Evolutionary conservation across 2,329 filamentous ascomycete species (phyloP), one percentile per base, ranked within the genome.

Genomic region (Aspergillus awamori): DNA sequence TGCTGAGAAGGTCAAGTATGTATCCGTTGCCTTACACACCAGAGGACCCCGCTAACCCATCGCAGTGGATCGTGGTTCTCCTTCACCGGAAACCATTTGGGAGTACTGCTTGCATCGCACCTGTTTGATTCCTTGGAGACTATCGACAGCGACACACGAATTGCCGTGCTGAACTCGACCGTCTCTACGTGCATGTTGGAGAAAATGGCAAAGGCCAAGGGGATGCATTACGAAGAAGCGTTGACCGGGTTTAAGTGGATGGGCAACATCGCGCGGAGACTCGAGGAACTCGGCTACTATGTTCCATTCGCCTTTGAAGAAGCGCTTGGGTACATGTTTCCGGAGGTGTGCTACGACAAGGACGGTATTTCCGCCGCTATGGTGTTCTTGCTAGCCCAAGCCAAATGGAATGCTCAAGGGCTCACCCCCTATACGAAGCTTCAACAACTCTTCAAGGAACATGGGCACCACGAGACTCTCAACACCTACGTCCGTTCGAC

Each of bases 171-270:
- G 1, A 84, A 83, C n/a, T 86, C 85, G 2, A 85, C 87, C 0
- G 87, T 89, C 2, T 88, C 86, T 2, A 87, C 84, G 0, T 80
- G 83, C n/a, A 88, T 89, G 85, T 79, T 89, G 1, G 77, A 80
- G 10, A 80, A 80, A 26, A 83, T 88, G 76, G 85, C 85, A 1
- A 69, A 76, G 28, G 76, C 80, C 20, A 82, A 84, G 71, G 83
- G 83, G 2, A 84, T 88, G 63, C 76, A 82, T 54, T 87, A 85
- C 68, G 78, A 81, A 60, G 86, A 89, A 67, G 88, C 87, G 0
- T 74, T 89, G 30, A 89, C 87, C 0, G 87, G 87, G 1, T 89
- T 89, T 77, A 89, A 89, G 71, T 89, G 87, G 87, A 82, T 89
- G 63, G 87, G 86, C 2, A 88, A 88, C 63, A 79, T 83, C 49